These are phyloP conservation scores for Boletus huronensis DNA, from an alignment of 768 basidiomycete species.

Conservation along the genomic window DNA sequence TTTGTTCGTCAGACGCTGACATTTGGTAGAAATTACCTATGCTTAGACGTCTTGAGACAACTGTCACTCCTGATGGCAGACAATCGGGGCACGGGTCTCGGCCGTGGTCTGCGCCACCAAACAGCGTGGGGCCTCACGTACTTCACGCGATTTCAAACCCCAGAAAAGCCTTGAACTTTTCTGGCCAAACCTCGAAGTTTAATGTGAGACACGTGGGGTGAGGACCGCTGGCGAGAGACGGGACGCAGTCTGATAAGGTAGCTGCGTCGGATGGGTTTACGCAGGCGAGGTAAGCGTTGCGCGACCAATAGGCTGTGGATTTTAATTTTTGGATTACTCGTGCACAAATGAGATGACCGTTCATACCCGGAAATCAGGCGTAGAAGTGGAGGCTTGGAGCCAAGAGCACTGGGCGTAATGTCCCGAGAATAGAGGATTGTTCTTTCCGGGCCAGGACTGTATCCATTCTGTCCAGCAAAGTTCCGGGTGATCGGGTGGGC, in stretches of 20 bases:
- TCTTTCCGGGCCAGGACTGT: neutral
- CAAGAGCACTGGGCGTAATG: conserved; percentile 5
- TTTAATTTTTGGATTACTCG: conserved; percentile 20
- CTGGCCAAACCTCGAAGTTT: conserved; percentile 4
- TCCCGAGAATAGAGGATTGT: neutral
- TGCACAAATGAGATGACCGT: conserved; percentile 3
- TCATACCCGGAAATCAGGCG: conserved; percentile 27
- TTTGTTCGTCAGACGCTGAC: conserved; percentile 7
- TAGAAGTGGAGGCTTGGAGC: neutral
- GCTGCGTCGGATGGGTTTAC: conserved; percentile 8
- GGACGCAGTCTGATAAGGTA: neutral
- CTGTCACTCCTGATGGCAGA: conserved; percentile 43
- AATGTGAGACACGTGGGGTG: conserved; percentile 11
- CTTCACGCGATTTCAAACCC: conserved; percentile 17
- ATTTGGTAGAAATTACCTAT: conserved; percentile 29
- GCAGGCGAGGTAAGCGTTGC: conserved; percentile 11
- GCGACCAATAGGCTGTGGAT: conserved; percentile 14
- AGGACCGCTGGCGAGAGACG: conserved; percentile 4
- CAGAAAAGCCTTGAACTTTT: conserved; percentile 17
- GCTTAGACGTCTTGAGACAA: conserved; percentile 46
- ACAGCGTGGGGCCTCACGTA: conserved; percentile 17
- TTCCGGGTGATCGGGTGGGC: conserved; percentile 16
- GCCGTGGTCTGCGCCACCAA: conserved; percentile 26
- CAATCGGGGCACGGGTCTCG: conserved; percentile 31
- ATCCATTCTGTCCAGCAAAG: neutral